A percentile compares a stretch with the other conserved stretches of the same genome.
Conservation (phyloP, 2,329 filamentous ascomycete species). For the Davidsoniella neocaledoniae region DNA sequence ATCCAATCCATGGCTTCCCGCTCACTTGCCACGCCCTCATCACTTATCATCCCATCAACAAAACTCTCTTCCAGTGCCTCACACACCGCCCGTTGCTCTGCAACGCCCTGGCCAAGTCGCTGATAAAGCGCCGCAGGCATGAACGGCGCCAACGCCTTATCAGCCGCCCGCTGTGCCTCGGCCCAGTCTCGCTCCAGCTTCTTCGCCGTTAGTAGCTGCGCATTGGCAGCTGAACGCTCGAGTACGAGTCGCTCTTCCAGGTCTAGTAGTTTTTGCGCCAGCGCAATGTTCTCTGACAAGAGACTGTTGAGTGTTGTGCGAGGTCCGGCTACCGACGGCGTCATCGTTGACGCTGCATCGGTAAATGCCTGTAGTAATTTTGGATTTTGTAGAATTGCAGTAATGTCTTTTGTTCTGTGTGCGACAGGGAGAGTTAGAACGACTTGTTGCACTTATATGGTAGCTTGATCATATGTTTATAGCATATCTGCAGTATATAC, state of each 20-base stretch:
- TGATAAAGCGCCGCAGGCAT: slow-evolving; percentile 77
- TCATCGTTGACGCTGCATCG: slow-evolving; percentile 46
- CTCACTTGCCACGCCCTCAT: slow-evolving; percentile 42
- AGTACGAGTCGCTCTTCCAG: slow-evolving; percentile 40
- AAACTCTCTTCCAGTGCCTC: slow-evolving; percentile 85
- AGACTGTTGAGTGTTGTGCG: slow-evolving; percentile 46
- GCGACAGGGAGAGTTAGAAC: background rate
- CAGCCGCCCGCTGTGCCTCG: slow-evolving; percentile 77
- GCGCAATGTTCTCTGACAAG: slow-evolving; percentile 53
- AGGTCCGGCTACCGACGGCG: slow-evolving; percentile 53
- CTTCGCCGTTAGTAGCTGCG: slow-evolving; percentile 66
- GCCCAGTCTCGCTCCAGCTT: slow-evolving; percentile 86
- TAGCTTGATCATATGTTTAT: slow-evolving; percentile 13
- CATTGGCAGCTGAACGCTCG: slow-evolving; percentile 56
- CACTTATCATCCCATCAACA: slow-evolving; percentile 39
- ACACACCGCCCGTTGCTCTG: slow-evolving; percentile 70
- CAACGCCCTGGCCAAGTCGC: slow-evolving; percentile 55
- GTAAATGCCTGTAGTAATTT: slow-evolving; percentile 59
- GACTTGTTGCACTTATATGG: slow-evolving; percentile 13
- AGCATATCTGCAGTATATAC: slow-evolving; percentile 17
- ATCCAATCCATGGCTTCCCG: slow-evolving; percentile 79
- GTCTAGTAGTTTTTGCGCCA: slow-evolving; percentile 45
- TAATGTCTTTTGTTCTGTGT: slow-evolving; percentile 60
- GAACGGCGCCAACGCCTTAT: slow-evolving; percentile 67
- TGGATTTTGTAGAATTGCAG: slow-evolving; percentile 47